Conservation (phyloP, 2,329 filamentous ascomycete genomes). For the Dactylellina parvicollis region DNA sequence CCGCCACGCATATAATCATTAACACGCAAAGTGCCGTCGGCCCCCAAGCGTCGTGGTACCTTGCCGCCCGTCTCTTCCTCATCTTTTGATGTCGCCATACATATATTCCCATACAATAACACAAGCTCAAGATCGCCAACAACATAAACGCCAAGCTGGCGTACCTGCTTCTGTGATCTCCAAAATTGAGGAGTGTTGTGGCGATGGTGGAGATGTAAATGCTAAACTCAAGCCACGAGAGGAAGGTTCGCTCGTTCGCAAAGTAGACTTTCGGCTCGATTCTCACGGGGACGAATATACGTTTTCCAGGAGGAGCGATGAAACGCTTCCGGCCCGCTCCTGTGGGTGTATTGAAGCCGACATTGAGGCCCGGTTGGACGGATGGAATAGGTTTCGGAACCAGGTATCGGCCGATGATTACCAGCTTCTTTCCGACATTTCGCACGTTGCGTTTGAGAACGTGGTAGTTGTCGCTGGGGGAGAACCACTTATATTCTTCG, state of each 20-base stretch:
- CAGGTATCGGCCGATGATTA: slow-evolving; percentile 45
- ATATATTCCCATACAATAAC: slow-evolving; percentile 85
- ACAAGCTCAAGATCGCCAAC: slow-evolving; percentile 78
- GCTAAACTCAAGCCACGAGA: slow-evolving; percentile 96
- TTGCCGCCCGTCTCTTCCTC: slow-evolving; percentile 80
- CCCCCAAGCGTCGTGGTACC: slow-evolving; percentile 90
- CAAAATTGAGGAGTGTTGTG: slow-evolving; percentile 83
- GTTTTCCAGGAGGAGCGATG: slow-evolving; percentile 69
- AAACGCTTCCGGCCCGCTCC: slow-evolving; percentile 62
- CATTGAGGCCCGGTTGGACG: slow-evolving; percentile 39
- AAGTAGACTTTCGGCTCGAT: slow-evolving; percentile 99
- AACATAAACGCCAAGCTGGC: slow-evolving; percentile 76
- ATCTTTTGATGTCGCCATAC: slow-evolving; percentile 89
- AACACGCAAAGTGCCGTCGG: slow-evolving; percentile 79
- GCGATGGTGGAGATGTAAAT: slow-evolving; percentile 92
- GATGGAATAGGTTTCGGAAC: slow-evolving; percentile 45
- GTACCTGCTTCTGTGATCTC: slow-evolving; percentile 66
- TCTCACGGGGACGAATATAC: slow-evolving; percentile 87
- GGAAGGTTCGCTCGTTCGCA: slow-evolving; percentile 92
- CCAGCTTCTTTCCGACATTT: slow-evolving; percentile 44
- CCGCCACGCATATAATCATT: slow-evolving; percentile 75
- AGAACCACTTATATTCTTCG: slow-evolving; percentile 41
- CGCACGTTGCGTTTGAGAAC: slow-evolving; percentile 29
- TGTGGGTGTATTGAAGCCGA: slow-evolving; percentile 45
- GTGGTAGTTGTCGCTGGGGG: slow-evolving; percentile 38